Base-by-base conservation (phyloP, 495 filamentous ascomycete species). In the Podospora sp. region DNA sequence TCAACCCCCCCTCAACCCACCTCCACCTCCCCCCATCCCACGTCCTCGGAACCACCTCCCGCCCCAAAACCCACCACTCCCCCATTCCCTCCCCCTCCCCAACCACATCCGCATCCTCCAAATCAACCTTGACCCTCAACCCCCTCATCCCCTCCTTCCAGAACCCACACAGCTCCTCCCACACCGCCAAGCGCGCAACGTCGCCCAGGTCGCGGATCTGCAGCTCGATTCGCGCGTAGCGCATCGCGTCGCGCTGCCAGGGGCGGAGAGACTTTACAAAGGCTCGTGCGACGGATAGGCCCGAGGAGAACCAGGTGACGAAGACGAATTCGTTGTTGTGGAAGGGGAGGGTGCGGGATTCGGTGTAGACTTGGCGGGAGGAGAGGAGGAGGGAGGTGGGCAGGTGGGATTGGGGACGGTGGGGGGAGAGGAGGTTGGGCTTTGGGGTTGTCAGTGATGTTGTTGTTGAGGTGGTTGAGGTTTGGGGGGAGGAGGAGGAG, bases 271-370 rank as follows among this genome's bases (percentile, higher is more conserved):
- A 63, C 49, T n/a, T 27, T 14, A 75, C 62, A 57, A 79, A 77
- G 4, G 68, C 68, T 16, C 68, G 46, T 0, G 76, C 77, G 0
- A 73, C 67, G 49, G 71, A 72, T 35, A 76, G 26, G 12, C 76
- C 77, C 35, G 77, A 76, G 2, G 74, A 69, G 67, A 76, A 76
- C 74, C 73, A 78, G 18, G 74, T 75, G 25, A 72, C 66, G 29
- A 79, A 80, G 24, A 74, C 70, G 61, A 81, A 80, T 68, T 79
- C 78, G 65, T 78, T 79, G 16, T 70, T 66, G n/a, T 65, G 68
- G 62, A 78, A 80, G 6, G 79, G 72, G 27, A 78, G 22, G 16
- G 60, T 14, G 36, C 77, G 68, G 20, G 68, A 68, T 63, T 80
- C 78, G 24, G 65, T 18, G 69, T 81, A 80, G 6, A 77, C 60